phyloP scores from a whole-genome alignment of 495 filamentous ascomycete species.

The Talaromyces proteolyticus region DNA sequence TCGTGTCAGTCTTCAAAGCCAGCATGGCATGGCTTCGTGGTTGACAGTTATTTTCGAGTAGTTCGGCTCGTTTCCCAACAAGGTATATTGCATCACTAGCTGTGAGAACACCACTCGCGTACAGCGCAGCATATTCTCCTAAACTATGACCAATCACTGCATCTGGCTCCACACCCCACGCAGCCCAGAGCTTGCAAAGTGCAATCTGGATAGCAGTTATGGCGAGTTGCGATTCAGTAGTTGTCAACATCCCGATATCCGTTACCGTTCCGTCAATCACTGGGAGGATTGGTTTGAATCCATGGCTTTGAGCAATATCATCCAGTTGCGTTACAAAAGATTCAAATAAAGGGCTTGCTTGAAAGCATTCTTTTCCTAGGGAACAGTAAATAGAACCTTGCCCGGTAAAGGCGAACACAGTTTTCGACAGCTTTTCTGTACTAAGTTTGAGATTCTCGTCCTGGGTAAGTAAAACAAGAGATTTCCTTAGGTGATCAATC shows the following conservation, averaged over 20 bases:
- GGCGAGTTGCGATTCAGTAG: slow-evolving; percentile 23
- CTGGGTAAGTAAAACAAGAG: slow-evolving; percentile 15
- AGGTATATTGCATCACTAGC: slow-evolving; percentile 68
- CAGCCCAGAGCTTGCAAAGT: slow-evolving; percentile 21
- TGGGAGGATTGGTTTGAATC: slow-evolving; percentile 19
- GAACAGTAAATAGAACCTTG: slow-evolving; percentile 44
- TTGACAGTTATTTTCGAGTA: slow-evolving; percentile 59
- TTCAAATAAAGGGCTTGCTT: slow-evolving; percentile 52
- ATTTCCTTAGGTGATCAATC: slow-evolving; percentile 6
- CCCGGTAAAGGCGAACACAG: slow-evolving; percentile 47
- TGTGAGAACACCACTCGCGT: slow-evolving; percentile 70
- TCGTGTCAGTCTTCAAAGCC: slow-evolving; percentile 12
- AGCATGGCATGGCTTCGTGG: slow-evolving; percentile 48
- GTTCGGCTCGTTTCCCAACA: slow-evolving; percentile 60
- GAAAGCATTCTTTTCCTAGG: slow-evolving; percentile 59
- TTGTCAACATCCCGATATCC: slow-evolving; percentile 12
- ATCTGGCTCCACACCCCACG: slow-evolving; percentile 24
- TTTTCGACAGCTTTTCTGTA: slow-evolving; percentile 27
- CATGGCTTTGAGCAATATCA: slow-evolving; percentile 16
- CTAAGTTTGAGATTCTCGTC: slow-evolving; percentile 10
- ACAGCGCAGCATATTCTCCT: slow-evolving; percentile 78
- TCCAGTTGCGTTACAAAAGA: slow-evolving; percentile 44
- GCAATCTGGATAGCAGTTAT: slow-evolving; percentile 30
- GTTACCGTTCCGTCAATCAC: slow-evolving; percentile 14
- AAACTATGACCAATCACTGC: slow-evolving; percentile 43